Conservation (phyloP, 2,329 filamentous ascomycete genomes). For the Colletotrichum sp. region DNA sequence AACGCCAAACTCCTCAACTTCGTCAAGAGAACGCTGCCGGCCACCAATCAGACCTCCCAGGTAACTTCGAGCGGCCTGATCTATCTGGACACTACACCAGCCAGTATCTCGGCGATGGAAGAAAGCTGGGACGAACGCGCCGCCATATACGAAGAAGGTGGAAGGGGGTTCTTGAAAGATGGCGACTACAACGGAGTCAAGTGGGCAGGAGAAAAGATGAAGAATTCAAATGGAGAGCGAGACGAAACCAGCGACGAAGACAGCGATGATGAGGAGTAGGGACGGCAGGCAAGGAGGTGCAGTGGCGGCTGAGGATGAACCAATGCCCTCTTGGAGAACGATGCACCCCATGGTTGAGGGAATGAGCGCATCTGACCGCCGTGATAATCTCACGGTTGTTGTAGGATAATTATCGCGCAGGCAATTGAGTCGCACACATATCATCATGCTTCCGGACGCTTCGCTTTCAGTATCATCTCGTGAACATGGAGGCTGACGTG, state of each 20-base stretch:
- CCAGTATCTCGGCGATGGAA: neutral
- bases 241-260: neutral
- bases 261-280: neutral
- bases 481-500: neutral
- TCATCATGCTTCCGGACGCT: neutral
- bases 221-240: neutral
- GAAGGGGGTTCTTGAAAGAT: neutral
- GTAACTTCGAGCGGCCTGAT: accelerated
- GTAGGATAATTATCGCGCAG: neutral
- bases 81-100: neutral
- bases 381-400: neutral
- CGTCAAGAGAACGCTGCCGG: neutral
- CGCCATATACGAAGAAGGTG: neutral
- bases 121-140: neutral
- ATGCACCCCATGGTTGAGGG: neutral
- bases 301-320: neutral
- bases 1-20: neutral
- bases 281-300: neutral
- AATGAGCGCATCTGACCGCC: neutral
- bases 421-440: neutral
- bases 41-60: neutral
- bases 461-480: neutral
- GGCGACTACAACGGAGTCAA: neutral
- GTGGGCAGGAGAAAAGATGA: neutral
- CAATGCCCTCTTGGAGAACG: neutral